Conservation (phyloP, 1,284 basidiomycete species). For the Ceratobasidium sp. region DNA sequence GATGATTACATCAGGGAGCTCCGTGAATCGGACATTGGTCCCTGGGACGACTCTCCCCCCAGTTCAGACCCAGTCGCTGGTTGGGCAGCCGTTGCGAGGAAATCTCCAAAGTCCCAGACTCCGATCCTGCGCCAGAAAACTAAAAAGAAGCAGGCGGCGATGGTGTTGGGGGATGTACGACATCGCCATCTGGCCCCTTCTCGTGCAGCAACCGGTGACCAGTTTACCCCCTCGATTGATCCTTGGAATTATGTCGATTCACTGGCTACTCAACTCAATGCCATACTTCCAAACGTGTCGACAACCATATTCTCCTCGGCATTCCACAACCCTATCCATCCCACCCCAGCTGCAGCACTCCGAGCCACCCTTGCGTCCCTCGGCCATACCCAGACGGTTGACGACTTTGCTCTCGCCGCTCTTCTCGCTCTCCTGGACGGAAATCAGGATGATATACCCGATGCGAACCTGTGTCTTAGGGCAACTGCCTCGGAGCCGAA, state of each 20-base stretch:
- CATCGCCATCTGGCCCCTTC: constrained; percentile 18
- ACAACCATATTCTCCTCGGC: constrained; percentile 24
- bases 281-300: constrained; percentile 29
- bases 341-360: constrained; percentile 27
- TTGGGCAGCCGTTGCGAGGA: constrained; percentile 6
- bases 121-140: not conserved
- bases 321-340: constrained; percentile 23
- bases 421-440: constrained; percentile 13
- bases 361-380: constrained; percentile 24
- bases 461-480: constrained; percentile 37
- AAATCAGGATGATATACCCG: constrained; percentile 2
- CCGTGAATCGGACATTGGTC: constrained; percentile 9
- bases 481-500: constrained; percentile 36
- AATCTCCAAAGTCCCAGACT: not conserved
- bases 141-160: constrained; percentile 22
- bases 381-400: constrained; percentile 23
- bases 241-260: constrained; percentile 37
- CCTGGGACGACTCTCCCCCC: not conserved
- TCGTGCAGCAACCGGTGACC: not conserved
- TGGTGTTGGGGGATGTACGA: constrained; percentile 33
- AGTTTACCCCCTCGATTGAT: not conserved
- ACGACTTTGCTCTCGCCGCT: constrained; percentile 32
- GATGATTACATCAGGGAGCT: constrained; percentile 31
- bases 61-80: constrained; percentile 5
- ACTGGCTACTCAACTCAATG: constrained; percentile 20